Percentiles rank a stretch among this genome's conserved stretches.
Evolutionary conservation across 2,329 filamentous ascomycete genomes (phyloP).

Genomic region (Neurospora sp.): DNA sequence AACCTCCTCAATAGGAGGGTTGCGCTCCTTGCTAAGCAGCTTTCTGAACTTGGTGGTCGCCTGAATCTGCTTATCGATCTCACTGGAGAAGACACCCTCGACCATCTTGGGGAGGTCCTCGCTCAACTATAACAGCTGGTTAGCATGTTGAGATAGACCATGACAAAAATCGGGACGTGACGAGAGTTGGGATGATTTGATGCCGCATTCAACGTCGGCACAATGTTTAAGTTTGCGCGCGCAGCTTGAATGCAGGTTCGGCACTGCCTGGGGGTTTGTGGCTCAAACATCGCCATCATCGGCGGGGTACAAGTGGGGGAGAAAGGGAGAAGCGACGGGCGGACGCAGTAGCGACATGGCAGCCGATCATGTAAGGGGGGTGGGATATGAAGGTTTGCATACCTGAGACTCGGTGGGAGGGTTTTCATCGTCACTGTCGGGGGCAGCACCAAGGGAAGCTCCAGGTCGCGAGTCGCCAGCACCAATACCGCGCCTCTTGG

Average conservation of each 20-base stretch:
- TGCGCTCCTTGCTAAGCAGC: conserved; percentile 95
- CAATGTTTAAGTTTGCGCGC: neutral
- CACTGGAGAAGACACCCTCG: conserved; percentile 92
- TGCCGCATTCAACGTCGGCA: neutral
- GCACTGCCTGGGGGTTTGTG: neutral
- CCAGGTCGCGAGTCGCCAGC: conserved; percentile 70
- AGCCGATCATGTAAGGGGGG: neutral
- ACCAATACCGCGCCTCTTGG: conserved; percentile 92
- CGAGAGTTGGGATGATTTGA: too few species aligned
- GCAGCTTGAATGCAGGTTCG: neutral
- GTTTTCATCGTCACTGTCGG: conserved; percentile 96
- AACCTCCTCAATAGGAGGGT: conserved; percentile 97
- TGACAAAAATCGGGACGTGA: neutral
- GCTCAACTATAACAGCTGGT: conserved; percentile 57
- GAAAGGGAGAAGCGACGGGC: neutral
- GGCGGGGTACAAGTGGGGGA: conserved; percentile 18
- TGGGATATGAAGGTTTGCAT: conserved; percentile 22
- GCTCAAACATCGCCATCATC: conserved; percentile 6
- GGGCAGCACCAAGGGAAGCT: conserved; percentile 74
- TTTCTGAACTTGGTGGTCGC: conserved; percentile 98
- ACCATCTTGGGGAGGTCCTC: conserved; percentile 99
- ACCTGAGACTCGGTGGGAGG: conserved; percentile 95
- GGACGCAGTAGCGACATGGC: conserved; percentile 5
- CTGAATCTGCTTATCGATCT: conserved; percentile 95
- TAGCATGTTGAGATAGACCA: neutral